phyloP scores from a whole-genome alignment of 768 basidiomycete genomes.

The Dacryopinax primogenitus region DNA sequence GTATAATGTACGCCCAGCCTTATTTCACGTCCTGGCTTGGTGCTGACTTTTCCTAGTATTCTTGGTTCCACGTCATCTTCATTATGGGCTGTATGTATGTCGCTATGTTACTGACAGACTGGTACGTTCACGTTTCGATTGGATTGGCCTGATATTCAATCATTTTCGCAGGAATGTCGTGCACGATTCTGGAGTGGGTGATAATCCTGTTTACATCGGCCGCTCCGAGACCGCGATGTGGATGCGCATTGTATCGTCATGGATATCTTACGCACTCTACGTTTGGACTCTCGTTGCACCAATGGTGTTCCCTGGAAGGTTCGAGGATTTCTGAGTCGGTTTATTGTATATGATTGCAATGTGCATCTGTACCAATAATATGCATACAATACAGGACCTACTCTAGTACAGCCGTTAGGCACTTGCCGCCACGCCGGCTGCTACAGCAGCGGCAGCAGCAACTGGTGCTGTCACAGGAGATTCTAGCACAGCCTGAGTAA shows the following conservation, averaged over 20 bases:
- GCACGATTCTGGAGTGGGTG: slow-evolving; percentile 22
- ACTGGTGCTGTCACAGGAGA: neutral
- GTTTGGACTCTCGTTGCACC: slow-evolving; percentile 83
- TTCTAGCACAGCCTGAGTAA: neutral
- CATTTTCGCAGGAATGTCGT: slow-evolving; percentile 26
- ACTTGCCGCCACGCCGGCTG: neutral
- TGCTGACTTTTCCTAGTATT: slow-evolving; percentile 46
- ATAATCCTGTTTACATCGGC: slow-evolving; percentile 63
- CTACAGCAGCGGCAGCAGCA: neutral
- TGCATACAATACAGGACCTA: neutral
- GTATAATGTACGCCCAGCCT: slow-evolving; percentile 64
- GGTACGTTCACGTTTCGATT: slow-evolving; percentile 42
- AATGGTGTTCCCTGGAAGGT: slow-evolving; percentile 82
- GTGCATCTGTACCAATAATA: neutral
- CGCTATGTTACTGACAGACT: slow-evolving; percentile 91
- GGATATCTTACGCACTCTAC: slow-evolving; percentile 81
- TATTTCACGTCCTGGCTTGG: neutral
- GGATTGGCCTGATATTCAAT: neutral
- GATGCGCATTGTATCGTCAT: slow-evolving; percentile 94
- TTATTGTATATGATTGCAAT: neutral
- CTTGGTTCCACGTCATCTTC: slow-evolving; percentile 99
- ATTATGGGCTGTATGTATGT: slow-evolving; percentile 95
- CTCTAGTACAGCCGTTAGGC: neutral
- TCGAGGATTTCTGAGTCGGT: slow-evolving; percentile 23
- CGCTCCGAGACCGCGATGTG: slow-evolving; percentile 96